Conservation (phyloP, 805 yeast species). For the Candida hungchunana region DNA sequence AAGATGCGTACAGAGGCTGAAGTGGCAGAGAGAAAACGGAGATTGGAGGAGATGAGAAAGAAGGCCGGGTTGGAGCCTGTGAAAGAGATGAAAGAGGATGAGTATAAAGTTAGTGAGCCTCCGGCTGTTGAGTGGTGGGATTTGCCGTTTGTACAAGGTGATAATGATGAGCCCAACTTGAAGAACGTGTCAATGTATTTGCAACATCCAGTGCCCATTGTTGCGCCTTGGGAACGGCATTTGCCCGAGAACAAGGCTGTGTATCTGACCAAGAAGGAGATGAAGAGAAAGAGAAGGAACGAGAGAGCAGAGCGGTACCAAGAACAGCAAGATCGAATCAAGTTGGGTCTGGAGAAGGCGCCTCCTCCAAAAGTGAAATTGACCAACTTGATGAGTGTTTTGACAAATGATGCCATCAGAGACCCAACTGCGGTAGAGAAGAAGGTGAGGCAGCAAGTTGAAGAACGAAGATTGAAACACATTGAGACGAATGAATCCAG, state of each 20-base stretch:
- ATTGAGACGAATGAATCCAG: conserved; percentile 56
- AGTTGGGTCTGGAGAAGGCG: conserved; percentile 78
- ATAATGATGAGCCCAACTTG: conserved; percentile 33
- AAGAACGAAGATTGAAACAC: conserved; percentile 56
- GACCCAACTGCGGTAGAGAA: conserved; percentile 88
- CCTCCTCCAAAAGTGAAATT: conserved; percentile 87
- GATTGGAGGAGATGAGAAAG: conserved; percentile 29
- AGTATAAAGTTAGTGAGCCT: conserved; percentile 44
- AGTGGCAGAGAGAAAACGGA: conserved; percentile 30
- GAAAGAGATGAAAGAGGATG: conserved; percentile 49
- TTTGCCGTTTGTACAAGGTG: conserved; percentile 43
- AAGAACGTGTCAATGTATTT: conserved; percentile 59
- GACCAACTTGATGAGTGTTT: conserved; percentile 78
- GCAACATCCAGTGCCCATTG: conserved; percentile 74
- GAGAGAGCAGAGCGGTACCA: conserved; percentile 59
- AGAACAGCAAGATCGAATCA: conserved; percentile 72
- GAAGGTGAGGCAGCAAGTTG: conserved; percentile 64
- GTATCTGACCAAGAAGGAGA: conserved; percentile 71
- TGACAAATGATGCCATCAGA: conserved; percentile 77
- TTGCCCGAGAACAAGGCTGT: conserved; percentile 40
- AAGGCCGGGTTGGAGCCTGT: conserved; percentile 50
- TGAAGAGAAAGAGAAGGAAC: conserved; percentile 66
- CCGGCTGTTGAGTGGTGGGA: conserved; percentile 93
- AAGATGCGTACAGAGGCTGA: conserved; percentile 41
- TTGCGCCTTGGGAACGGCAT: conserved; percentile 53